Percentiles rank a stretch among this genome's conserved stretches.
Conservation (phyloP, 108 stramenopile genomes). For the Mediolabrus comicus region DNA sequence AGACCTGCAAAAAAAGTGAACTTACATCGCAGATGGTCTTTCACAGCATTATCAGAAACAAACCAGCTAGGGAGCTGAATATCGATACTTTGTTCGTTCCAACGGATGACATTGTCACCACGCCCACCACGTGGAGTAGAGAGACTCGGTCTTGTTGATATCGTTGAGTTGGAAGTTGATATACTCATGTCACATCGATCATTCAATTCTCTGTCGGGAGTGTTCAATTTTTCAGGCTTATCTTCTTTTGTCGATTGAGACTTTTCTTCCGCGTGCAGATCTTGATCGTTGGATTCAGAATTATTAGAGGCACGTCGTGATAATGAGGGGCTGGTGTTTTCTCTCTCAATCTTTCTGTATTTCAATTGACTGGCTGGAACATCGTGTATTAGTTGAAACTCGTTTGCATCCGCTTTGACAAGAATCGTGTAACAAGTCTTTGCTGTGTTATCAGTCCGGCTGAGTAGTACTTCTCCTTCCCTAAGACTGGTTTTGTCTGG, state of each 20-base stretch:
- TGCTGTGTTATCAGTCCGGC: background rate
- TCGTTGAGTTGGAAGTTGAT: slow-evolving; percentile 11
- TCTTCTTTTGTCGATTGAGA: background rate
- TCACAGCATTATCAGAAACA: background rate
- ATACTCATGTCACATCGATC: background rate
- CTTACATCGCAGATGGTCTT: background rate
- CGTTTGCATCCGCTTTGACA: background rate
- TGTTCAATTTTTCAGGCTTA: background rate
- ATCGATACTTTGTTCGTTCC: background rate
- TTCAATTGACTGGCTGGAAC: background rate
- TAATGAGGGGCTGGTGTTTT: background rate
- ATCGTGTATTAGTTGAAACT: slow-evolving; percentile 4
- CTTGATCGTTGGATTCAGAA: background rate
- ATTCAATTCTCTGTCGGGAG: background rate
- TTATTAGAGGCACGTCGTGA: background rate
- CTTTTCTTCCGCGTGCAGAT: background rate
- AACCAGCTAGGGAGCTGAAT: slow-evolving; percentile 1
- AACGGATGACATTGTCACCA: background rate
- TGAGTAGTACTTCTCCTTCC: slow-evolving; percentile 8
- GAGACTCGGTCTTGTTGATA: background rate
- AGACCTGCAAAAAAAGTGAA: background rate
- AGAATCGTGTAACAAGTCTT: slow-evolving; percentile 4
- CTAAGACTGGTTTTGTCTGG: background rate
- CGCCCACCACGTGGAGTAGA: slow-evolving; percentile 1
- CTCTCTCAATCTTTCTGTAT: background rate